Conservation (phyloP, 495 filamentous ascomycete genomes). For the Hypoxylon crocopeplum region DNA sequence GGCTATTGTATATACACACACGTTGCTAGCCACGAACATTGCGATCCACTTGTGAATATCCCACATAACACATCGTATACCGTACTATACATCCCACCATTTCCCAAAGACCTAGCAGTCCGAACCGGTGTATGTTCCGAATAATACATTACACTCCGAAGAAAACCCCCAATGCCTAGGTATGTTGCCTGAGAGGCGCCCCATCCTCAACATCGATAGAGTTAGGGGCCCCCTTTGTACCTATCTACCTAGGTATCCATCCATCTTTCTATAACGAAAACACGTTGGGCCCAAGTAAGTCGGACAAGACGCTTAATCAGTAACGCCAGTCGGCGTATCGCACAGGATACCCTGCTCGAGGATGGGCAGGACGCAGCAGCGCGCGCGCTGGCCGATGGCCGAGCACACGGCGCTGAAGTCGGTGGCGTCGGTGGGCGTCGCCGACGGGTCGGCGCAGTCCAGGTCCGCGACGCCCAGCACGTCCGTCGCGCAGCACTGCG, state of each 20-base stretch:
- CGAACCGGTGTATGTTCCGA: neutral
- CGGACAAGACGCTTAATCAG: conserved; percentile 31
- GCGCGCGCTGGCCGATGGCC: conserved; percentile 50
- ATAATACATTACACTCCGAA: neutral
- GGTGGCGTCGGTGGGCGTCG: conserved; percentile 33
- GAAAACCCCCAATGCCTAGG: too few relatives aligned
- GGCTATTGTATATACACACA: conserved; percentile 2
- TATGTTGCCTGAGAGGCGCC: too few relatives aligned
- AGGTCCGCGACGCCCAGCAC: conserved; percentile 51
- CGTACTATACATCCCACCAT: neutral
- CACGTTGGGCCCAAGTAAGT: too few relatives aligned
- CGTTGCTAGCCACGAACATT: neutral
- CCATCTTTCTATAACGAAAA: neutral
- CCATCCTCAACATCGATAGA: too few relatives aligned
- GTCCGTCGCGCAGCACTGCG: conserved; percentile 54
- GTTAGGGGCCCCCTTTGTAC: neutral
- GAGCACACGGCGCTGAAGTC: conserved; percentile 46
- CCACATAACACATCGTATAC: neutral
- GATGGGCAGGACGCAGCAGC: conserved; percentile 52
- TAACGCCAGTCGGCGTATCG: conserved; percentile 46
- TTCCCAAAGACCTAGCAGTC: conserved; percentile 10
- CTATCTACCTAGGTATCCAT: neutral
- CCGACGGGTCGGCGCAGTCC: conserved; percentile 50
- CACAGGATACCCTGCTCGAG: conserved; percentile 50
- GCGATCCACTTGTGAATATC: neutral